A percentile compares a stretch with the other conserved stretches of the same genome.
These are phyloP conservation scores for Leishmania lainsoni DNA, from an alignment of 208 protist species.

Conservation along the genomic window DNA sequence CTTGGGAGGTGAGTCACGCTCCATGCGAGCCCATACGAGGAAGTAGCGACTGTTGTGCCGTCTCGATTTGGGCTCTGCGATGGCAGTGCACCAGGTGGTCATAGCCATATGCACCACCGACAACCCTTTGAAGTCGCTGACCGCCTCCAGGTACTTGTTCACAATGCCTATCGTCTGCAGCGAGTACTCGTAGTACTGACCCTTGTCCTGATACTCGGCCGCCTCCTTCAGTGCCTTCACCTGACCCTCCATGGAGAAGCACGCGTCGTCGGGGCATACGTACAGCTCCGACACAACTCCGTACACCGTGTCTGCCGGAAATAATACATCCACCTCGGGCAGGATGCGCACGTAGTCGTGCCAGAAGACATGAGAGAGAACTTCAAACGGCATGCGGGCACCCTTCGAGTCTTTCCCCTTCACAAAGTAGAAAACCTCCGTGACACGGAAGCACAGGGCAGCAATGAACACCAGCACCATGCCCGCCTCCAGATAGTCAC, in stretches of 20 bases:
- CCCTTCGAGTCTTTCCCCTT: slow-evolving; percentile 70
- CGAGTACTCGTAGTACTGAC: slow-evolving; percentile 83
- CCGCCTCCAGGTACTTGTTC: slow-evolving; percentile 57
- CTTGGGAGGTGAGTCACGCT: slow-evolving; percentile 45
- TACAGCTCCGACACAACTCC: slow-evolving; percentile 78
- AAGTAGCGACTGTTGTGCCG: slow-evolving; percentile 73
- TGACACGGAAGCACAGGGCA: slow-evolving; percentile 85
- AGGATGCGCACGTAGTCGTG: slow-evolving; percentile 91
- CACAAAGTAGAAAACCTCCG: slow-evolving; percentile 84
- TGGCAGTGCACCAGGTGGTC: slow-evolving; percentile 72
- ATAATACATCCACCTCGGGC: slow-evolving; percentile 68
- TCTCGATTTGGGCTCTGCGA: slow-evolving; percentile 51
- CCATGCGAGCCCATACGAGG: slow-evolving; percentile 85
- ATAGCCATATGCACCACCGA: slow-evolving; percentile 67
- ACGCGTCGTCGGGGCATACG: slow-evolving; percentile 76
- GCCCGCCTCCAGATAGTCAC: slow-evolving; percentile 77
- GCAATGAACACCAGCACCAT: slow-evolving; percentile 88
- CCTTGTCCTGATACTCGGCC: slow-evolving; percentile 80
- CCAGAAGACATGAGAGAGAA: slow-evolving; percentile 86
- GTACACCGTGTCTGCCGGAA: slow-evolving; percentile 74
- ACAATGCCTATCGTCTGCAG: slow-evolving; percentile 67
- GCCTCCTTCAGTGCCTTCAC: slow-evolving; percentile 78
- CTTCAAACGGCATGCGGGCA: slow-evolving; percentile 70
- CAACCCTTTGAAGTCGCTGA: slow-evolving; percentile 61
- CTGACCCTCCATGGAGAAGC: slow-evolving; percentile 87